Evolutionary conservation across 306 rosid species (phyloP), one percentile per base, ranked within the genome.

Genomic region (Malus orientalis): DNA sequence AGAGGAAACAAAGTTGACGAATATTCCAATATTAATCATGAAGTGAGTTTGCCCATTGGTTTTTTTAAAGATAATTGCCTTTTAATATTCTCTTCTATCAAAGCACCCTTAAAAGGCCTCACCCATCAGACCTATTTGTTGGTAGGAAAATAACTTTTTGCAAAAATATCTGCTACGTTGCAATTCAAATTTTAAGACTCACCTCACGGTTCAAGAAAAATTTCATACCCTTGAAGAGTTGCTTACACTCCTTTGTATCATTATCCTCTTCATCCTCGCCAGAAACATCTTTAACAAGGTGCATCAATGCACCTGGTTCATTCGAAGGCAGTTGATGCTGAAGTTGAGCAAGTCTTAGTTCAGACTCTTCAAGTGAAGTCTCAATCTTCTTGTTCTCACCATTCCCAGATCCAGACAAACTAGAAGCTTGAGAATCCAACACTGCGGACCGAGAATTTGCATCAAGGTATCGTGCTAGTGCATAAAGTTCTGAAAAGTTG

Each of bases 181-280:
- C 19, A 66, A 61, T 33, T n/a, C 29, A 22, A 68, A 20, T 70
- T 57, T 20, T 29, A 27, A 20, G 44, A 69, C 90, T 73, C 78
- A 92, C 97, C 97, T 95, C 99, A 44, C 97, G 91, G 86, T 94
- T 90, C 85, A 92, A 75, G 88, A 90, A 95, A 87, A 92, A 88
- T 69, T 90, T 92, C 93, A 88, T 80, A 83, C 88, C 73, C 88
- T 72, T 85, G 66, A 95, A 92, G 82, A 95, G 97, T 25, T 76
- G 84, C 84, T 87, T 92, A 69, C 97, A 95, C 81, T 85, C 84
- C 73, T 51, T 78, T 70, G 97, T 92, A 79, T 92, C 97, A 47
- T 82, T 85, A 81, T 92, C 96, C 69, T 87, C 97, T n/a, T 88
- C 96, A 36, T 81, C 91, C 78, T 88, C 88, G 61, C 76, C 87